These are phyloP conservation scores for Trichomonascus vanleenenianus DNA, from an alignment of 805 yeast genomes.

Conservation along the genomic window DNA sequence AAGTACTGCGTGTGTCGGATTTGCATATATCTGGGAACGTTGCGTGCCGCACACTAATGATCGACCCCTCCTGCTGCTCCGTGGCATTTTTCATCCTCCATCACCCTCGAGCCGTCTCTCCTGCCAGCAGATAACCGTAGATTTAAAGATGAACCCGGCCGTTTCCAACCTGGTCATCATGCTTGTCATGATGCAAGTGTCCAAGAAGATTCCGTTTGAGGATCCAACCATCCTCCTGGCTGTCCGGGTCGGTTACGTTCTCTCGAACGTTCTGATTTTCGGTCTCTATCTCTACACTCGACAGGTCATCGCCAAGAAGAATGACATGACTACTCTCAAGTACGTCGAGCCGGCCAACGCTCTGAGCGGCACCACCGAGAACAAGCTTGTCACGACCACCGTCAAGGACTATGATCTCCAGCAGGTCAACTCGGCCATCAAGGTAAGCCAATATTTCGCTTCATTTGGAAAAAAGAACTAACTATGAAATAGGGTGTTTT, in stretches of 20 bases:
- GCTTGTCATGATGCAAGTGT: constrained; percentile 94
- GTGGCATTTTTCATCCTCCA: not conserved
- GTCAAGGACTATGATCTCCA: constrained; percentile 90
- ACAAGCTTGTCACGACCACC: constrained; percentile 77
- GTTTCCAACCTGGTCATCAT: constrained; percentile 77
- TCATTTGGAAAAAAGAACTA: too few species aligned
- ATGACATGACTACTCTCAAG: constrained; percentile 83
- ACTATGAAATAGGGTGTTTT: constrained; percentile 42
- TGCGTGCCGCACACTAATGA: too few species aligned
- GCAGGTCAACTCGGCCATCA: constrained; percentile 73
- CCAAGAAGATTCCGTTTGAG: constrained; percentile 83
- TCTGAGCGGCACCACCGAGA: constrained; percentile 60
- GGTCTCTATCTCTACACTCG: constrained; percentile 60
- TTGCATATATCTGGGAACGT: too few species aligned
- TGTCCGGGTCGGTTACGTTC: constrained; percentile 64
- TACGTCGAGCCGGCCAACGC: constrained; percentile 81
- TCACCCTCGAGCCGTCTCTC: not conserved
- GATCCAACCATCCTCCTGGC: constrained; percentile 64
- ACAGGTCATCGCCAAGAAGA: constrained; percentile 55
- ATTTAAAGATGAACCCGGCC: constrained; percentile 74
- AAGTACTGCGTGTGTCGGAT: too few species aligned
- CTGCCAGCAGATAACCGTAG: not conserved
- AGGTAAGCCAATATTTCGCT: constrained; percentile 25
- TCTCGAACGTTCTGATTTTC: constrained; percentile 59
- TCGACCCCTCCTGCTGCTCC: too few species aligned